A percentile compares a stretch with the other conserved stretches of the same genome.
These are phyloP conservation scores for Xylaria telfairii DNA, from an alignment of 495 filamentous ascomycete genomes.

Conservation along the genomic window DNA sequence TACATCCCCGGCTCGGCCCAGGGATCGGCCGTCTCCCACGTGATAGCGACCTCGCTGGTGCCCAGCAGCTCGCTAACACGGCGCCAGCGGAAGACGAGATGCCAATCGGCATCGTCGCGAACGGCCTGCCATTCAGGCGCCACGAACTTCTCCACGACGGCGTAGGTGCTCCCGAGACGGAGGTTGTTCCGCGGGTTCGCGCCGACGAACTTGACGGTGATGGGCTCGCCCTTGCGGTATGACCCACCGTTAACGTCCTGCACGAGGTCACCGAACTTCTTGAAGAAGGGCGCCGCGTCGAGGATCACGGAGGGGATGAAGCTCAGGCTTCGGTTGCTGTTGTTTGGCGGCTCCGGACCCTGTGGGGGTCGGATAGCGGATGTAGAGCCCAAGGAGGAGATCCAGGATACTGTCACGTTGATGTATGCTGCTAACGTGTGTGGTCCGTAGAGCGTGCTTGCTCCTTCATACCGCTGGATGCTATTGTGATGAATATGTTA, in stretches of 20 bases:
- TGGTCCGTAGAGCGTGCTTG: constrained; percentile 93
- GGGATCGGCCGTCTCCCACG: constrained; percentile 76
- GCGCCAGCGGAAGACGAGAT: constrained; percentile 79
- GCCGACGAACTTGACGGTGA: constrained; percentile 77
- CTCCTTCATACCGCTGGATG: constrained; percentile 93
- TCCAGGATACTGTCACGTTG: constrained; percentile 75
- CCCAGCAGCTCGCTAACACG: constrained; percentile 73
- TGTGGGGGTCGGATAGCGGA: constrained; percentile 52
- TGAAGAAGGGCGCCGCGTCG: constrained; percentile 74
- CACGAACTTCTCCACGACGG: constrained; percentile 71
- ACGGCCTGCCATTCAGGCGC: constrained; percentile 64
- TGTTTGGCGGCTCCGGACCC: constrained; percentile 78
- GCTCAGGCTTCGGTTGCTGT: constrained; percentile 76
- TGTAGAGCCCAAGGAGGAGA: constrained; percentile 68
- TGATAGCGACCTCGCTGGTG: constrained; percentile 77
- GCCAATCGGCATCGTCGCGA: constrained; percentile 80
- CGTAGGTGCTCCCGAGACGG: constrained; percentile 77
- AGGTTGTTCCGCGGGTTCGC: constrained; percentile 92
- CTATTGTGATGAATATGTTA: constrained; percentile 33
- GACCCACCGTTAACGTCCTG: constrained; percentile 54
- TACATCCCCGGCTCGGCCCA: constrained; percentile 68
- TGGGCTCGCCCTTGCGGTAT: constrained; percentile 63
- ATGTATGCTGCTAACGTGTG: constrained; percentile 90
- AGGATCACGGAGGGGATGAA: constrained; percentile 84
- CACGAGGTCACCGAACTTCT: constrained; percentile 76